phyloP scores from a whole-genome alignment of 1,139 yeast species.

The Trichomonascaceae sp. region DNA sequence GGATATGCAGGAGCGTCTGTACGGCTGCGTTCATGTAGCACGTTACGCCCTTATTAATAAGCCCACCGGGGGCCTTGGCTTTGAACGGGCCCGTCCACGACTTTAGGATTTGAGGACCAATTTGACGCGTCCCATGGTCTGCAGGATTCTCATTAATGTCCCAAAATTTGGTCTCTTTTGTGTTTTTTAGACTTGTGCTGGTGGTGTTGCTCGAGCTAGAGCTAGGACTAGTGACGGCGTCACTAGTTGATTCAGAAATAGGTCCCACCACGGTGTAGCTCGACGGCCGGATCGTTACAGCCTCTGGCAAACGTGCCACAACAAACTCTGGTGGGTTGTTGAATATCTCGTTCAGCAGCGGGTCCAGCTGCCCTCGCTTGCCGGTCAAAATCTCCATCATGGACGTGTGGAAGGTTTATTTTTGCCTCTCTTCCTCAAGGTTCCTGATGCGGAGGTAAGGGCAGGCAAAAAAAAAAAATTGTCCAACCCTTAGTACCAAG shows the following conservation, averaged over 20 bases:
- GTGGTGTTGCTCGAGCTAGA: background rate
- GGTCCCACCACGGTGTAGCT: conserved; percentile 7
- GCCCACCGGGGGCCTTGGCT: conserved; percentile 51
- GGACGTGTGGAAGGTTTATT: conserved; percentile 1
- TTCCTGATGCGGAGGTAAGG: background rate
- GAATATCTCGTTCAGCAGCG: conserved; percentile 40
- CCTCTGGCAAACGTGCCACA: conserved; percentile 34
- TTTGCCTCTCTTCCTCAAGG: conserved; percentile 1
- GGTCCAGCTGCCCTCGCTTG: conserved; percentile 1
- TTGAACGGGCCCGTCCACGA: conserved; percentile 32
- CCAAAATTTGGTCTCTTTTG: conserved; percentile 9
- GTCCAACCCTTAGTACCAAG: background rate
- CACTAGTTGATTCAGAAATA: background rate
- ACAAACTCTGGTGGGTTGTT: conserved; percentile 48
- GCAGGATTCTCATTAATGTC: conserved; percentile 20
- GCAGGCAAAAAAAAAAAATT: conserved; percentile 5
- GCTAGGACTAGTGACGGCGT: background rate
- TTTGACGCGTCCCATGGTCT: conserved; percentile 21
- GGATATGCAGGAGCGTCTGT: conserved; percentile 79
- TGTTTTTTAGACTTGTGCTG: background rate
- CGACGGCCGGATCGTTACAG: conserved; percentile 21
- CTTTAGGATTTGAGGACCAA: conserved; percentile 39
- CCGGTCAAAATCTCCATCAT: conserved; percentile 5
- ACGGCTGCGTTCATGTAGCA: conserved; percentile 95
- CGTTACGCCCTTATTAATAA: conserved; percentile 86